phyloP scores from a whole-genome alignment of 2,329 filamentous ascomycete genomes.

The Stagonosporopsis chrysanthemi region DNA sequence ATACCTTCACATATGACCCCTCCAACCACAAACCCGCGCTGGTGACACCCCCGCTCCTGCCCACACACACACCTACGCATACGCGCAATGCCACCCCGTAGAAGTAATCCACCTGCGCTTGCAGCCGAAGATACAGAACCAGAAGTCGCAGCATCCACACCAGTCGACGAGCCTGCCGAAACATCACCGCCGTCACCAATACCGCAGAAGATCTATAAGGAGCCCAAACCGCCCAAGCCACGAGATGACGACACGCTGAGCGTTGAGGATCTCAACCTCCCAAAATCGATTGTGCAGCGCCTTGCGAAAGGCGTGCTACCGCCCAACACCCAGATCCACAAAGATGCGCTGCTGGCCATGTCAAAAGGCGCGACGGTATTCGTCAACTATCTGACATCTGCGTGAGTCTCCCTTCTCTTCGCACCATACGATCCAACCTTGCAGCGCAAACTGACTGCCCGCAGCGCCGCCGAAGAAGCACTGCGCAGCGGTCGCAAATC shows the following conservation, averaged over 20 bases:
- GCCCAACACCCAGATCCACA: slow-evolving; percentile 82
- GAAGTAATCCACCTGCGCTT: slow-evolving; percentile 54
- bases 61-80: background rate
- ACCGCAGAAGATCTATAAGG: slow-evolving; percentile 16
- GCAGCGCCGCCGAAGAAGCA: slow-evolving; percentile 77
- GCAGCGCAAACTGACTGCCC: background rate
- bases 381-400: slow-evolving; percentile 77
- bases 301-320: slow-evolving; percentile 82
- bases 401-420: slow-evolving; percentile 60
- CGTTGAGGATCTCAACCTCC: slow-evolving; percentile 72
- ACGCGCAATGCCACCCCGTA: slow-evolving; percentile 56
- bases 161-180: slow-evolving; percentile 4
- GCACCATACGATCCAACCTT: background rate
- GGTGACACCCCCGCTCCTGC: slow-evolving; percentile 1
- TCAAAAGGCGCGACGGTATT: slow-evolving; percentile 85
- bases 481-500: slow-evolving; percentile 75
- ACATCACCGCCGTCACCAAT: slow-evolving; percentile 12
- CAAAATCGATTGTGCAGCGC: slow-evolving; percentile 81
- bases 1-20: slow-evolving; percentile 21
- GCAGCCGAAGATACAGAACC: slow-evolving; percentile 47
- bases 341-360: slow-evolving; percentile 79
- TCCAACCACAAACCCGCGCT: slow-evolving; percentile 9
- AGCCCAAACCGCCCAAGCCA: slow-evolving; percentile 18
- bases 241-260: slow-evolving; percentile 51
- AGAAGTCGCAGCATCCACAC: slow-evolving; percentile 2